Evolutionary conservation across 129 eudicot species (phyloP).

Genomic region (Flaveria ramosissima): DNA sequence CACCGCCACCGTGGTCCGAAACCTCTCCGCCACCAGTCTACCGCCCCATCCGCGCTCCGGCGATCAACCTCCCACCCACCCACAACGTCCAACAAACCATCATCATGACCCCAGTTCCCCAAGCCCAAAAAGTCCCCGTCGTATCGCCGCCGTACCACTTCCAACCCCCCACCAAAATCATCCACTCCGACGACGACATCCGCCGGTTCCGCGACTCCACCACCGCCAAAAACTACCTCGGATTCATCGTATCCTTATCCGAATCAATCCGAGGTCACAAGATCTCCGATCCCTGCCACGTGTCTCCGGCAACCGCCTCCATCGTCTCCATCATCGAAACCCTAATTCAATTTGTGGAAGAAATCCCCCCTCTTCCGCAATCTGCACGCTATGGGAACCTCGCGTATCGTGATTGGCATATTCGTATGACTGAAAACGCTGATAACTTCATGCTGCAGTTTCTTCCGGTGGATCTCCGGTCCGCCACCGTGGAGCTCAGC

Average conservation of each 20-base stretch:
- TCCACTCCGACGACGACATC: slow-evolving; percentile 67
- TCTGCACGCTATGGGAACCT: slow-evolving; percentile 77
- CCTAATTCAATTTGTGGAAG: slow-evolving; percentile 52
- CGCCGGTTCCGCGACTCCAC: slow-evolving; percentile 54
- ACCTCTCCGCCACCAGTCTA: slow-evolving; percentile 56
- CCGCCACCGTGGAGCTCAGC: slow-evolving; percentile 60
- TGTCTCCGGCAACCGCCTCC: slow-evolving; percentile 39
- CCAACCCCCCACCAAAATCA: slow-evolving; percentile 62
- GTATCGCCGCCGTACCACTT: slow-evolving; percentile 62
- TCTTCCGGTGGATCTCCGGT: slow-evolving; percentile 44
- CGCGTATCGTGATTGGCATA: slow-evolving; percentile 77
- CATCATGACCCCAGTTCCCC: slow-evolving; percentile 87
- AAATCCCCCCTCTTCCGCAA: slow-evolving; percentile 69
- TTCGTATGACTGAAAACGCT: slow-evolving; percentile 51
- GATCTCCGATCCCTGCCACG: slow-evolving; percentile 76
- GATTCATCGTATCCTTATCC: slow-evolving; percentile 73
- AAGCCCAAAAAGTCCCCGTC: slow-evolving; percentile 45
- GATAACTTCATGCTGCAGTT: slow-evolving; percentile 50
- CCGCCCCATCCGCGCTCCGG: slow-evolving; percentile 82
- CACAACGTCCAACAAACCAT: slow-evolving; percentile 60
- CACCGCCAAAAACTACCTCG: slow-evolving; percentile 58
- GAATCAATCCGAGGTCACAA: slow-evolving; percentile 62
- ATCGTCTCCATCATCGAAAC: slow-evolving; percentile 52
- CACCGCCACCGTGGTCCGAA: slow-evolving; percentile 53
- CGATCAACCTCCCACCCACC: slow-evolving; percentile 62